A percentile compares a stretch with the other conserved stretches of the same genome.
These are phyloP conservation scores for Salix udensis DNA, from an alignment of 345 rosid species.

Conservation along the genomic window DNA sequence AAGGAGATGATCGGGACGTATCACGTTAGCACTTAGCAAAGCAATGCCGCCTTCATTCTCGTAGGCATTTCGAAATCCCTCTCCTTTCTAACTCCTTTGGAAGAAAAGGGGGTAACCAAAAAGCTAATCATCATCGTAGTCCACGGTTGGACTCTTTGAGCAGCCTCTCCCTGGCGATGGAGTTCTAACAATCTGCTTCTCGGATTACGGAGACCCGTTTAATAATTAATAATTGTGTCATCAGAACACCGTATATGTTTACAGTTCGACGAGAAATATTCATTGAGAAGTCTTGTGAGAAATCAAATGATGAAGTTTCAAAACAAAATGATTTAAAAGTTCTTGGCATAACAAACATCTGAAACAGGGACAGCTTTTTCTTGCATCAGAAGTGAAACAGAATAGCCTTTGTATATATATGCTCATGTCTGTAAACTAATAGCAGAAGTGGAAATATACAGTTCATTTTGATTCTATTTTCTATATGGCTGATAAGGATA, in stretches of 20 bases:
- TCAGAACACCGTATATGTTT: not conserved
- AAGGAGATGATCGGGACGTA: not conserved
- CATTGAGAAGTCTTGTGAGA: not conserved
- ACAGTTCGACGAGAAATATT: not conserved
- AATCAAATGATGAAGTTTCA: not conserved
- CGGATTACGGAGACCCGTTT: slow-evolving; percentile 79
- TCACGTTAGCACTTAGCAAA: not conserved
- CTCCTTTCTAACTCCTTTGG: not conserved
- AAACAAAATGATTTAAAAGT: not conserved
- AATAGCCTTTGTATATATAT: not conserved
- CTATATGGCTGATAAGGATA: slow-evolving; percentile 7
- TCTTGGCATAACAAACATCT: not conserved
- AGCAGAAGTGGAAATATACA: not conserved
- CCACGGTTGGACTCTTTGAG: slow-evolving; percentile 74
- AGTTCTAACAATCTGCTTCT: slow-evolving; percentile 69
- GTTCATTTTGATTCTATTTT: not conserved
- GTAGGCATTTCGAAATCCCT: slow-evolving; percentile 1
- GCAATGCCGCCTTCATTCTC: slow-evolving; percentile 1
- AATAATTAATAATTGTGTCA: not conserved
- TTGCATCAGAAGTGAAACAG: not conserved
- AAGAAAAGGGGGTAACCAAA: not conserved
- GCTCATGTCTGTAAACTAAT: not conserved
- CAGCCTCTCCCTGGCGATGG: slow-evolving; percentile 71
- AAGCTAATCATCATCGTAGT: slow-evolving; percentile 55
- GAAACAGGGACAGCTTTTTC: not conserved